Conservation (phyloP, 2,329 filamentous ascomycete genomes). For the Paraphoma sp. region DNA sequence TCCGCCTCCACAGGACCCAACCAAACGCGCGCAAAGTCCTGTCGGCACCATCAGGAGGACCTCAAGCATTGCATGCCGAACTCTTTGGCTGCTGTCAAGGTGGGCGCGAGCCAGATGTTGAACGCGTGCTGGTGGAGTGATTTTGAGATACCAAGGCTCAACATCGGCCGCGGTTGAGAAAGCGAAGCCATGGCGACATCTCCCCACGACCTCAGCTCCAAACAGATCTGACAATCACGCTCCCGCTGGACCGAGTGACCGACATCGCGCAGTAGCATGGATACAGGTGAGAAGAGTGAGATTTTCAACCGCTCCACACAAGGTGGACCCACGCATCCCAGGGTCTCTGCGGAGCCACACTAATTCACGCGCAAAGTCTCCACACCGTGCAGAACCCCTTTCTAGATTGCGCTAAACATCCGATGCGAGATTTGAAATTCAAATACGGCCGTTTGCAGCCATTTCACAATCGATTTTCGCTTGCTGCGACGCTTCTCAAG, state of each 20-base stretch:
- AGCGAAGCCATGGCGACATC: neutral
- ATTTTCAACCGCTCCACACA: slow-evolving; percentile 14
- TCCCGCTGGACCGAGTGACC: slow-evolving; percentile 30
- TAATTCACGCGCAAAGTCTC: neutral
- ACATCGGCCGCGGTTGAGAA: neutral
- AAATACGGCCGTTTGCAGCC: neutral
- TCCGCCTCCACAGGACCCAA: slow-evolving; percentile 6
- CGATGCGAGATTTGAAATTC: slow-evolving; percentile 6
- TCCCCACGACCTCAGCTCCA: neutral
- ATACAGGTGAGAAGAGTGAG: slow-evolving; percentile 14
- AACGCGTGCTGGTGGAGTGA: slow-evolving; percentile 9
- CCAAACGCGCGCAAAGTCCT: neutral
- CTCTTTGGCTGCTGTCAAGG: neutral
- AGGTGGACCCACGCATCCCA: slow-evolving; percentile 11
- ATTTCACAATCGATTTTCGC: slow-evolving; percentile 1
- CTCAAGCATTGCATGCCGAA: neutral
- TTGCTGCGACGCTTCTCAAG: neutral
- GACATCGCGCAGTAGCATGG: slow-evolving; percentile 16
- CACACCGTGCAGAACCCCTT: neutral
- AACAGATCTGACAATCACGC: neutral
- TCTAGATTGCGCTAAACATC: slow-evolving; percentile 5
- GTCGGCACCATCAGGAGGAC: neutral
- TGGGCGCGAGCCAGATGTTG: neutral
- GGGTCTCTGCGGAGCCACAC: slow-evolving; percentile 14
- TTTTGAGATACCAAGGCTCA: slow-evolving; percentile 8